Evolutionary conservation across 441 rosid species (phyloP).

Genomic region (Gossypium aridum): DNA sequence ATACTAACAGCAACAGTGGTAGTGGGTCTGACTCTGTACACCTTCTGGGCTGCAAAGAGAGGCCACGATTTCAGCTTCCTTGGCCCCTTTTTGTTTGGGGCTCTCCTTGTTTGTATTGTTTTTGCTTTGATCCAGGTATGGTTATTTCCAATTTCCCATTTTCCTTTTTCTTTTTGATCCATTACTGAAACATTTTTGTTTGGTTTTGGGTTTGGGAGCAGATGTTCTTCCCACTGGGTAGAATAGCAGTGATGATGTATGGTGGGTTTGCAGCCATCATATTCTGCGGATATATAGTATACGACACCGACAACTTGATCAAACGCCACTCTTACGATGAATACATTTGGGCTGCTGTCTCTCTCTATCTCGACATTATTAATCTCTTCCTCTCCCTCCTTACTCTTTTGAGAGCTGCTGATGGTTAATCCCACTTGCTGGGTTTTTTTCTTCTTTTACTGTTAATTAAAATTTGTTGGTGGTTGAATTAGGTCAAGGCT

Average conservation of each 20-base stretch:
- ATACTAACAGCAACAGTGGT: slow-evolving; percentile 71
- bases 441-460: neutral
- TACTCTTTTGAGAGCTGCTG: slow-evolving; percentile 50
- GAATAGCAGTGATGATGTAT: slow-evolving; percentile 50
- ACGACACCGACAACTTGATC: slow-evolving; percentile 10
- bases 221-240: slow-evolving; percentile 59
- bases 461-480: neutral
- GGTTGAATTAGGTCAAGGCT: neutral
- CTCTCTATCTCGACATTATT: slow-evolving; percentile 49
- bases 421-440: slow-evolving; percentile 12
- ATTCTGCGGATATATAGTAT: slow-evolving; percentile 57
- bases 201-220: slow-evolving; percentile 22
- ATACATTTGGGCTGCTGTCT: slow-evolving; percentile 65
- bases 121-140: slow-evolving; percentile 74
- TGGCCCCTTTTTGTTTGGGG: slow-evolving; percentile 85
- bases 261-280: slow-evolving; percentile 53
- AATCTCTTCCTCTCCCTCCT: slow-evolving; percentile 57
- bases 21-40: slow-evolving; percentile 64
- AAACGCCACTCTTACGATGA: slow-evolving; percentile 60
- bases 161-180: neutral
- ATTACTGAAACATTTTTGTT: neutral
- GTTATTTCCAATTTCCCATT: neutral
- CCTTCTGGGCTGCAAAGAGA: slow-evolving; percentile 88
- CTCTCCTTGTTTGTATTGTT: slow-evolving; percentile 53
- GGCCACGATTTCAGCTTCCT: slow-evolving; percentile 87